phyloP scores from a whole-genome alignment of 176 grass and related monocot genomes.

The Eragrostis nindensis region DNA sequence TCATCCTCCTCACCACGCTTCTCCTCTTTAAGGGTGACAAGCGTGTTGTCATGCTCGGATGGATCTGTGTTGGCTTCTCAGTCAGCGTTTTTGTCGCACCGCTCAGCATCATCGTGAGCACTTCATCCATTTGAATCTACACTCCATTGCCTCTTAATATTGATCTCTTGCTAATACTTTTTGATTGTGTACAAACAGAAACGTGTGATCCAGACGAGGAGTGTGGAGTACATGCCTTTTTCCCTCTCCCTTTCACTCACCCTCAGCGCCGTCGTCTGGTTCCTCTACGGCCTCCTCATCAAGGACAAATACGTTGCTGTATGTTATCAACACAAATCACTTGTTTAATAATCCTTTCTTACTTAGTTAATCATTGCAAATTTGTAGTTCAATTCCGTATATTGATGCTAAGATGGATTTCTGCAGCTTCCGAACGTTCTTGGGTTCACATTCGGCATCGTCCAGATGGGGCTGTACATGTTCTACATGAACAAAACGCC shows the following conservation, averaged over 20 bases:
- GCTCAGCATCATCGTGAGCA: constrained; percentile 77
- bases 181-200: constrained; percentile 36
- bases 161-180: background rate
- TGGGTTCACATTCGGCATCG: constrained; percentile 68
- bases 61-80: constrained; percentile 78
- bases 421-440: constrained; percentile 72
- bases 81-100: constrained; percentile 79
- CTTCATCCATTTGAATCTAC: background rate
- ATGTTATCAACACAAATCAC: background rate
- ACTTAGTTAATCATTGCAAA: too few relatives aligned
- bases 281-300: constrained; percentile 73
- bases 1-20: constrained; percentile 64
- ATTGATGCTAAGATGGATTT: background rate
- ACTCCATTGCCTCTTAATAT: background rate
- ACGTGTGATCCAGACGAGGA: constrained; percentile 69
- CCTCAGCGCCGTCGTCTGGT: constrained; percentile 78
- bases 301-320: constrained; percentile 82
- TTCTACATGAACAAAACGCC: constrained; percentile 58
- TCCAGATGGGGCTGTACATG: constrained; percentile 72
- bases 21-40: constrained; percentile 37
- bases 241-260: constrained; percentile 82
- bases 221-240: constrained; percentile 92
- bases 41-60: constrained; percentile 52
- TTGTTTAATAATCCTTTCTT: too few relatives aligned
- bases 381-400: too few relatives aligned